Evolutionary conservation across 768 basidiomycete species (phyloP).

Genomic region (Tulasnella sp.): DNA sequence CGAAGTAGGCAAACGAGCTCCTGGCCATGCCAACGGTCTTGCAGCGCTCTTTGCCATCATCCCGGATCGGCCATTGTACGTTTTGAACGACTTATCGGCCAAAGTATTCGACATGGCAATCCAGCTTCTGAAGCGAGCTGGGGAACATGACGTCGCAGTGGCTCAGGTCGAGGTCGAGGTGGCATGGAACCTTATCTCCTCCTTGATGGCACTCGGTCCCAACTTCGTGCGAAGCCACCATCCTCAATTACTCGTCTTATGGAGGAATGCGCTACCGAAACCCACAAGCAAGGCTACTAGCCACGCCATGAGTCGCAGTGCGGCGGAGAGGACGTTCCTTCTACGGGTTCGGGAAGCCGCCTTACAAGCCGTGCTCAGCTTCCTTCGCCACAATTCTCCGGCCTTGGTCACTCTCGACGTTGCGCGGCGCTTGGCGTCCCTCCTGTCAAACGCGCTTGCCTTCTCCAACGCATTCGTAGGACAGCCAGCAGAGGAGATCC

Average conservation of each 20-base stretch:
- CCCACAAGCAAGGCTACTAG: slow-evolving; percentile 77
- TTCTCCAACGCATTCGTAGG: slow-evolving; percentile 75
- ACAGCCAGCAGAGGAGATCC: slow-evolving; percentile 50
- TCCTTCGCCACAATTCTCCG: slow-evolving; percentile 66
- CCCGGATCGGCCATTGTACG: slow-evolving; percentile 79
- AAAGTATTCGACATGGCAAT: slow-evolving; percentile 88
- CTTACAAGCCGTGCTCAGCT: slow-evolving; percentile 76
- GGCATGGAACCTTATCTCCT: slow-evolving; percentile 85
- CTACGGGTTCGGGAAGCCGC: slow-evolving; percentile 85
- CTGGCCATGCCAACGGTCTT: slow-evolving; percentile 86
- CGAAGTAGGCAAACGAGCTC: slow-evolving; percentile 56
- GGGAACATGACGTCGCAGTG: slow-evolving; percentile 77
- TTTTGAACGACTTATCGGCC: slow-evolving; percentile 85
- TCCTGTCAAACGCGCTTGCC: slow-evolving; percentile 80
- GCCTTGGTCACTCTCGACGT: slow-evolving; percentile 83
- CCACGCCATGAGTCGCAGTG: slow-evolving; percentile 45
- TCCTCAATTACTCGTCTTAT: slow-evolving; percentile 86
- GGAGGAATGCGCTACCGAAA: slow-evolving; percentile 96
- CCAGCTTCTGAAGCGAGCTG: slow-evolving; percentile 77
- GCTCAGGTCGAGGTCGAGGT: slow-evolving; percentile 82
- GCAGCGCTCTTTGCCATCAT: slow-evolving; percentile 79
- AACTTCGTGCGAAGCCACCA: slow-evolving; percentile 91
- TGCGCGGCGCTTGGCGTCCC: slow-evolving; percentile 71
- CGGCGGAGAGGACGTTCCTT: slow-evolving; percentile 82
- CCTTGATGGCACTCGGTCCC: slow-evolving; percentile 84